Percentiles rank a stretch among this genome's conserved stretches.
Evolutionary conservation across 805 yeast species (phyloP).

Genomic region (Metschnikowia arizonensis): DNA sequence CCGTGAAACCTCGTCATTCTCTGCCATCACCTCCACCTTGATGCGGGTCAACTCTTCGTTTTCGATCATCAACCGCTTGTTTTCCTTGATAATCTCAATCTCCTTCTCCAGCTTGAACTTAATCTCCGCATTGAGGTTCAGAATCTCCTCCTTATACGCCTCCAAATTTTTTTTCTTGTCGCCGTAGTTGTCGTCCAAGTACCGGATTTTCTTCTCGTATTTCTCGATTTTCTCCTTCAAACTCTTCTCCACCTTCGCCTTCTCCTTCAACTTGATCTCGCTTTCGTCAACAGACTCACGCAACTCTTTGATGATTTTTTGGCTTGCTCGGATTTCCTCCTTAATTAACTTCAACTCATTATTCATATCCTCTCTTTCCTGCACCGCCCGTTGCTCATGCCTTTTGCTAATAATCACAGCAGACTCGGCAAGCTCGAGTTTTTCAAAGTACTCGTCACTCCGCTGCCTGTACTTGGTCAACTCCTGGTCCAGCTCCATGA

Average conservation of each 20-base stretch:
- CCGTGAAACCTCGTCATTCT: conserved; percentile 35
- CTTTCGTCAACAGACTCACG: conserved; percentile 23
- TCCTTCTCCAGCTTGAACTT: conserved; percentile 57
- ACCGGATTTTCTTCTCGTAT: conserved; percentile 23
- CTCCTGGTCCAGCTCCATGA: conserved; percentile 35
- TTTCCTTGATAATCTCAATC: conserved; percentile 58
- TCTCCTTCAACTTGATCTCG: conserved; percentile 28
- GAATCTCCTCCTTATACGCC: conserved; percentile 48
- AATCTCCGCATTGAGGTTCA: conserved; percentile 50
- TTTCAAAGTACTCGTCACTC: conserved; percentile 68
- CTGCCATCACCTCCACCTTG: conserved; percentile 28
- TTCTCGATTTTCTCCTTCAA: conserved; percentile 17
- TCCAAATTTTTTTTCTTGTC: conserved; percentile 22
- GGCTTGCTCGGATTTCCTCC: conserved; percentile 51
- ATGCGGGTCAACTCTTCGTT: conserved; percentile 43
- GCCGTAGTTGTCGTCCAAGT: conserved; percentile 22
- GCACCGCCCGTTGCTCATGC: conserved; percentile 52
- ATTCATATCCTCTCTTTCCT: conserved; percentile 53
- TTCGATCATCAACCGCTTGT: conserved; percentile 58
- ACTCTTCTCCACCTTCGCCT: conserved; percentile 6
- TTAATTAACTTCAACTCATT: conserved; percentile 47
- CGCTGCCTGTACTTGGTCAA: conserved; percentile 59
- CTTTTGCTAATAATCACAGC: conserved; percentile 61
- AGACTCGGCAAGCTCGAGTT: conserved; percentile 74
- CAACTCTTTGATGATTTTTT: conserved; percentile 48